These are phyloP conservation scores for Kwoniella sp. DNA, from an alignment of 768 basidiomycete species.

Conservation along the genomic window DNA sequence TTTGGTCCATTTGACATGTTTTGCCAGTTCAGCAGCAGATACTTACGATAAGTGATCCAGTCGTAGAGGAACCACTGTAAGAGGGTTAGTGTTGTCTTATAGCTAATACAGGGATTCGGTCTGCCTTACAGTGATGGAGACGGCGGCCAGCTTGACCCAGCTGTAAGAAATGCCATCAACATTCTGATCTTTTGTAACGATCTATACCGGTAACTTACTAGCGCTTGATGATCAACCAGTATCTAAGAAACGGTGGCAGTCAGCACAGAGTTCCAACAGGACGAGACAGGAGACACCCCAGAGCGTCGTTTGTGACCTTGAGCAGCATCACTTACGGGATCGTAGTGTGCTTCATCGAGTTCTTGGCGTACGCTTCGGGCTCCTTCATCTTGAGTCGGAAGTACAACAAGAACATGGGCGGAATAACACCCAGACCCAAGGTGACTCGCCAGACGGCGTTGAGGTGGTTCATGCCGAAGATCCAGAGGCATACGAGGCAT, in stretches of 20 bases:
- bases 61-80: constrained; percentile 32
- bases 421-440: constrained; percentile 78
- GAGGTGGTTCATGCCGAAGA: constrained; percentile 78
- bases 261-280: no score
- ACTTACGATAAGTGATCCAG: constrained; percentile 45
- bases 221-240: constrained; percentile 71
- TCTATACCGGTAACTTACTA: no score
- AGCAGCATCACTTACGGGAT: constrained; percentile 68
- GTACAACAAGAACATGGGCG: constrained; percentile 76
- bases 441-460: constrained; percentile 85
- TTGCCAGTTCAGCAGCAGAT: not conserved
- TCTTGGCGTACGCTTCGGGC: constrained; percentile 70
- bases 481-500: constrained; percentile 78
- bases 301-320: no score
- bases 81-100: not conserved
- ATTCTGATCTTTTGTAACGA: no score
- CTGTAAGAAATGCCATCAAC: constrained; percentile 20
- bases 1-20: not conserved
- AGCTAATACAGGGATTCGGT: not conserved
- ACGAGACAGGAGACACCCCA: no score
- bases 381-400: constrained; percentile 84
- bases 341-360: constrained; percentile 73
- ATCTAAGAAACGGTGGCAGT: constrained; percentile 6
- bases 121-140: constrained; percentile 63
- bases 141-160: constrained; percentile 71